These are phyloP conservation scores for Collybiopsis luxurians DNA, from an alignment of 768 basidiomycete species.

Conservation along the genomic window DNA sequence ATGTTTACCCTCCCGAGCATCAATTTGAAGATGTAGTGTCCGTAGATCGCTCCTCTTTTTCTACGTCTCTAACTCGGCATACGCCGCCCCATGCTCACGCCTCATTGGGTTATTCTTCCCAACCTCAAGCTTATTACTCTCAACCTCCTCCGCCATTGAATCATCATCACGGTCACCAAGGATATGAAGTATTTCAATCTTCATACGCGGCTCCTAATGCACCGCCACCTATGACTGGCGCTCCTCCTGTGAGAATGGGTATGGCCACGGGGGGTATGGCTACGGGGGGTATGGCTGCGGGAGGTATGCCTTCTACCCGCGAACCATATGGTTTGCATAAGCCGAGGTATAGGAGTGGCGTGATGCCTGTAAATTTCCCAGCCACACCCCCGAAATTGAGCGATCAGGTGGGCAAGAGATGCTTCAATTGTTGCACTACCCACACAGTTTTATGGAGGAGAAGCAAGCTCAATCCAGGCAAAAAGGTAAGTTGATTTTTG, in stretches of 20 bases:
- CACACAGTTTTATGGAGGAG: constrained; percentile 82
- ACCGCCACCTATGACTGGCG: not conserved
- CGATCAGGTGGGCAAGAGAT: constrained; percentile 71
- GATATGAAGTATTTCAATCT: not conserved
- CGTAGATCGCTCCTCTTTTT: constrained; percentile 5
- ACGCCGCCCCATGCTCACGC: constrained; percentile 1
- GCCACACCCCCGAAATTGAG: constrained; percentile 80
- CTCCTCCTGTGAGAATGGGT: not conserved
- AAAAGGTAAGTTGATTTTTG: constrained; percentile 54
- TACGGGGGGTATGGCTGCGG: no score
- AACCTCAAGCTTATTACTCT: constrained; percentile 6
- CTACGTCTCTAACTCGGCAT: constrained; percentile 3
- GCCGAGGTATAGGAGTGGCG: not conserved
- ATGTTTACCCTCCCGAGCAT: no score
- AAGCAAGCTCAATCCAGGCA: constrained; percentile 74
- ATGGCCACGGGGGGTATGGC: not conserved
- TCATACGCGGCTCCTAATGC: not conserved
- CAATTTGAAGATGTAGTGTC: no score
- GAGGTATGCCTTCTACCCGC: not conserved
- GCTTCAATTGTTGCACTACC: constrained; percentile 85
- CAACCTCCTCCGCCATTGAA: constrained; percentile 1
- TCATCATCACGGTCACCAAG: constrained; percentile 5
- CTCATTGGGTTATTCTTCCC: not conserved
- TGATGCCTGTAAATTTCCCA: constrained; percentile 3
- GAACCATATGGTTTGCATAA: not conserved